phyloP scores from a whole-genome alignment of 1,284 basidiomycete genomes.

The Leucoagaricus sp. region DNA sequence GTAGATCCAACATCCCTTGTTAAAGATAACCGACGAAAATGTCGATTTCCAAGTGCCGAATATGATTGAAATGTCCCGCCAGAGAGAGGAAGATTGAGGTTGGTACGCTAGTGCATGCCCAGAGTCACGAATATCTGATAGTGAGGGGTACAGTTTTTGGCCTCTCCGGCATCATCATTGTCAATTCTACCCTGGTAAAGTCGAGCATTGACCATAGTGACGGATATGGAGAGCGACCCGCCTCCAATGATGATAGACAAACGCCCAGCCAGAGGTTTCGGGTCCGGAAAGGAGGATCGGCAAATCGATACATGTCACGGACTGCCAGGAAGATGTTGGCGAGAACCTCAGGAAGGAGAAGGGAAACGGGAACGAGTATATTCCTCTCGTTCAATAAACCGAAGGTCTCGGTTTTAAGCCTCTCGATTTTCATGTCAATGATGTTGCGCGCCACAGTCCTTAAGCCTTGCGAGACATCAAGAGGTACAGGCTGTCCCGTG shows the following conservation, averaged over 20 bases:
- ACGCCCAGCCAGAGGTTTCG: constrained; percentile 24
- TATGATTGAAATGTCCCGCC: not conserved
- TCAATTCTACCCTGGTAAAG: constrained; percentile 27
- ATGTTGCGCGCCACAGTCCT: not conserved
- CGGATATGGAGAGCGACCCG: constrained; percentile 31
- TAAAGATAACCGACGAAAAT: no score
- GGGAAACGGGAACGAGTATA: constrained; percentile 18
- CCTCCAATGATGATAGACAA: constrained; percentile 40
- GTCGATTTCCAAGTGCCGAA: not conserved
- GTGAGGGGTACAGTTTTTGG: constrained; percentile 34
- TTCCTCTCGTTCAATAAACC: not conserved
- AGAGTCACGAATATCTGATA: no score
- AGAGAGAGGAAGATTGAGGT: no score
- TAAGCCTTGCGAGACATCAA: no score
- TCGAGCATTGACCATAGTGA: constrained; percentile 36
- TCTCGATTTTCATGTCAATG: not conserved
- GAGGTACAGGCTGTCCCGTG: no score
- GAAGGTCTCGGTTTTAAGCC: not conserved
- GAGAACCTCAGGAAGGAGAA: constrained; percentile 29
- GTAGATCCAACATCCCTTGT: not conserved
- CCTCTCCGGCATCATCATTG: constrained; percentile 33
- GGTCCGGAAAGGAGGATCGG: constrained; percentile 9
- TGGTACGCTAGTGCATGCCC: no score
- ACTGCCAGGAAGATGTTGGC: constrained; percentile 24
- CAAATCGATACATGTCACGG: not conserved